Evolutionary conservation across 2,329 filamentous ascomycete genomes (phyloP).

Genomic region (Cordyceps pruinosa): DNA sequence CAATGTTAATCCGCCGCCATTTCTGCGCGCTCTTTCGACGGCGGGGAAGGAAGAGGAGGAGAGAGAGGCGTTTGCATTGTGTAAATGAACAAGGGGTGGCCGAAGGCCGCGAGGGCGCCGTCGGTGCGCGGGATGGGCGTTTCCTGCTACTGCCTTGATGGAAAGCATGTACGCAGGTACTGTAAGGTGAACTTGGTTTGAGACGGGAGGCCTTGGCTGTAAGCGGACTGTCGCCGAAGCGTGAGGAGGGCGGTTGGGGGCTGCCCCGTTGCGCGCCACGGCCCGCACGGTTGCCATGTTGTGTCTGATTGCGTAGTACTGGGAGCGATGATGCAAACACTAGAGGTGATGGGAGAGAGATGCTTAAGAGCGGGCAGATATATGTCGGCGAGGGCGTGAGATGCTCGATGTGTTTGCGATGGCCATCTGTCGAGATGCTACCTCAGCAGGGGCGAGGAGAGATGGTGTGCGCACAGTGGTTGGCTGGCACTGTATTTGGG

Average conservation of each 20-base stretch:
- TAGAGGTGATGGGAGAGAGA: neutral
- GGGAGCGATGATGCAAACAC: neutral
- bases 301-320: neutral
- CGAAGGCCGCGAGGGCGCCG: neutral
- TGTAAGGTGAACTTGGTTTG: no score
- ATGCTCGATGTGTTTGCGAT: neutral
- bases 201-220: no score
- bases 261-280: neutral
- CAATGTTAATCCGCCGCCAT: slow-evolving; percentile 1
- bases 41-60: neutral
- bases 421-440: neutral
- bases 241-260: neutral
- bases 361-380: neutral
- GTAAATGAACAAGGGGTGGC: neutral
- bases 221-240: neutral
- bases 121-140: neutral
- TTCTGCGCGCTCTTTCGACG: neutral
- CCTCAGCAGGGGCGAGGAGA: neutral
- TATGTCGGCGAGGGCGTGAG: no score
- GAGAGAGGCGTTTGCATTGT: no score
- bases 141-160: neutral
- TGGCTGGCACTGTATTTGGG: no score
- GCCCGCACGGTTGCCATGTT: neutral
- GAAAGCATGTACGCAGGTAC: no score
- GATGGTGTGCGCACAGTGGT: no score